These are phyloP conservation scores for Cercophora samala DNA, from an alignment of 495 filamentous ascomycete species.

Conservation along the genomic window DNA sequence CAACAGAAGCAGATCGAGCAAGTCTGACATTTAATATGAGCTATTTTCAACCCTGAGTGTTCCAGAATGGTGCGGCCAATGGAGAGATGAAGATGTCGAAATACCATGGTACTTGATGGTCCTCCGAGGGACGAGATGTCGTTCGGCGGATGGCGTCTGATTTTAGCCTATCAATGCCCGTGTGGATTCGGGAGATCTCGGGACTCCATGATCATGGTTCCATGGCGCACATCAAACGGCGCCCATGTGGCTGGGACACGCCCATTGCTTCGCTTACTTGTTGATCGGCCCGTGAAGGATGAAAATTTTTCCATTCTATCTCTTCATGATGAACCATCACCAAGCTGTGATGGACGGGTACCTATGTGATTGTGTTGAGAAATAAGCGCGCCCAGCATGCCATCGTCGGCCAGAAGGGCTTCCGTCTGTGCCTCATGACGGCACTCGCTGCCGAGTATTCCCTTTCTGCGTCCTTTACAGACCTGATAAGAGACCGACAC, in stretches of 20 bases:
- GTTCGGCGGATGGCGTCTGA: constrained; percentile 7
- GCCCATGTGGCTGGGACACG: constrained; percentile 13
- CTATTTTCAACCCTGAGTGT: constrained; percentile 14
- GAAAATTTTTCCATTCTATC: constrained; percentile 9
- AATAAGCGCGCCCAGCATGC: constrained; percentile 1
- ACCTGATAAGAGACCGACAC: constrained; percentile 5
- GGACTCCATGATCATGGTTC: constrained; percentile 8
- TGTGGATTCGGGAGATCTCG: constrained; percentile 21
- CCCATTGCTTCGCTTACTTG: not conserved
- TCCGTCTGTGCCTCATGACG: constrained; percentile 14
- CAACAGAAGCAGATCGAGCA: not conserved
- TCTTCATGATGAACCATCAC: not conserved
- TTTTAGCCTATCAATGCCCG: constrained; percentile 26
- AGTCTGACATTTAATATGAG: constrained; percentile 10
- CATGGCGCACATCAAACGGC: constrained; percentile 9
- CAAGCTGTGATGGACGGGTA: not conserved
- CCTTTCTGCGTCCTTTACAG: constrained; percentile 1
- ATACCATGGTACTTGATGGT: constrained; percentile 5
- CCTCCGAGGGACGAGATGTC: not conserved
- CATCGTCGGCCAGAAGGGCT: constrained; percentile 7
- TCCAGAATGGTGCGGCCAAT: constrained; percentile 11
- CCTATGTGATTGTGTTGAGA: not conserved
- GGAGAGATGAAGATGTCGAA: not conserved
- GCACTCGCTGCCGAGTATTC: constrained; percentile 6
- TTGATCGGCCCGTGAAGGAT: constrained; percentile 7